Base-by-base conservation (phyloP, 2,329 filamentous ascomycete species). In the Lojkania enalia region DNA sequence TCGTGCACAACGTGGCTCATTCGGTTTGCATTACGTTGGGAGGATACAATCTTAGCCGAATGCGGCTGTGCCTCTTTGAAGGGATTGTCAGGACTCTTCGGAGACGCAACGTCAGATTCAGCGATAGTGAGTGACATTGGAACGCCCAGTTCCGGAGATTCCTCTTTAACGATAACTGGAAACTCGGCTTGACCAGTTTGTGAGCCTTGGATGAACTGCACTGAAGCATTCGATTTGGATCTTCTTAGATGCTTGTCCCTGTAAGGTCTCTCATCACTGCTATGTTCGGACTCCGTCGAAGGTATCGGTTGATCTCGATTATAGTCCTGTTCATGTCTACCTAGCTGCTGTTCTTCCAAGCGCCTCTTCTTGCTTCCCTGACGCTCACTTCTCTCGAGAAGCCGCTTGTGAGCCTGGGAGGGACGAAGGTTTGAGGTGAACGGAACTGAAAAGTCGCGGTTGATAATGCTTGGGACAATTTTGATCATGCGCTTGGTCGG, bases 361-460 rank as follows among this genome's bases (percentile, higher is more conserved):
- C 64, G 60, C 5, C 47, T 47, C 23, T 60, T 47, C 50, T 68
- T 68, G 42, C 46, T 60, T 1, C 47, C 42, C 4, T 42, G 42
- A 12, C 52, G 41, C 13, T 43, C 48, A 35, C 33, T 30, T 19
- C 37, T 25, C 6, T 59, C 51, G n/a, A 52, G 48, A 1, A 32
- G 16, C 3, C 63, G 57, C 42, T 66, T 67, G 12, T 60, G 59
- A 1, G 52, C 49, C 35, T 41, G 38, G 2, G 27, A 38, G 3
- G 64, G 65, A 1, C 58, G 57, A 13, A 71, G 56, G 36, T 62
- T 55, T 1, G 67, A 66, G 16, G 55, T 58, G 18, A 48, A 32
- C 2, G 65, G 65, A 5, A 69, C 51, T 1, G 67, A 70, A 20
- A 63, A 61, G 23, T 63, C 58, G 48, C 64, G 64, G 39, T 63